Conservation (phyloP, 352 stramenopile species). For the Plasmopara halstedii region DNA sequence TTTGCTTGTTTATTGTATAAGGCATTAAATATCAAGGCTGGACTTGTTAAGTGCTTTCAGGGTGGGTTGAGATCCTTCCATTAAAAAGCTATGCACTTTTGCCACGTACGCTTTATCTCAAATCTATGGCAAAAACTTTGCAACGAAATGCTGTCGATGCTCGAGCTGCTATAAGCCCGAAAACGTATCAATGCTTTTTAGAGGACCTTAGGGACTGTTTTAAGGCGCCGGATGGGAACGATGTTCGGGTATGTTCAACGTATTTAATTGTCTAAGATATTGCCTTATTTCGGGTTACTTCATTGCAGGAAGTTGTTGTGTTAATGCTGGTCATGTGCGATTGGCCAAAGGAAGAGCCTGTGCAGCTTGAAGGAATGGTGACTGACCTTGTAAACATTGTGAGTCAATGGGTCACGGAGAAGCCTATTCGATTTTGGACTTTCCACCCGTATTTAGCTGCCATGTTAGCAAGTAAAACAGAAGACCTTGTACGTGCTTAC, state of each 20-base stretch:
- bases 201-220: constrained; percentile 15
- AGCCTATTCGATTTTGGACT: constrained; percentile 21
- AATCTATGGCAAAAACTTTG: constrained; percentile 27
- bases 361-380: constrained; percentile 20
- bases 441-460: constrained; percentile 29
- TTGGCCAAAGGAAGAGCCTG: constrained; percentile 21
- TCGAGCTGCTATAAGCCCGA: constrained; percentile 8
- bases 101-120: constrained; percentile 30
- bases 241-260: constrained; percentile 16
- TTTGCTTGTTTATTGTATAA: not conserved
- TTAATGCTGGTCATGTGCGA: constrained; percentile 30
- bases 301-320: constrained; percentile 26
- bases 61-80: constrained; percentile 17
- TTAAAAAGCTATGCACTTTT: constrained; percentile 32
- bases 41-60: constrained; percentile 26
- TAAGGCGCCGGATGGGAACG: constrained; percentile 11
- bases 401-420: constrained; percentile 14
- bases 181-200: constrained; percentile 27
- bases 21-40: not conserved
- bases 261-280: not conserved
- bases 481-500: constrained; percentile 17
- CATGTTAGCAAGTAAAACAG: constrained; percentile 16
- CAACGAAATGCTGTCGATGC: constrained; percentile 36
- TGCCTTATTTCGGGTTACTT: not conserved
- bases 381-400: constrained; percentile 22